Percentiles rank a stretch among this genome's conserved stretches.
Conservation (phyloP, 176 grass and related monocot genomes). For the Phoenix dactylifera region DNA sequence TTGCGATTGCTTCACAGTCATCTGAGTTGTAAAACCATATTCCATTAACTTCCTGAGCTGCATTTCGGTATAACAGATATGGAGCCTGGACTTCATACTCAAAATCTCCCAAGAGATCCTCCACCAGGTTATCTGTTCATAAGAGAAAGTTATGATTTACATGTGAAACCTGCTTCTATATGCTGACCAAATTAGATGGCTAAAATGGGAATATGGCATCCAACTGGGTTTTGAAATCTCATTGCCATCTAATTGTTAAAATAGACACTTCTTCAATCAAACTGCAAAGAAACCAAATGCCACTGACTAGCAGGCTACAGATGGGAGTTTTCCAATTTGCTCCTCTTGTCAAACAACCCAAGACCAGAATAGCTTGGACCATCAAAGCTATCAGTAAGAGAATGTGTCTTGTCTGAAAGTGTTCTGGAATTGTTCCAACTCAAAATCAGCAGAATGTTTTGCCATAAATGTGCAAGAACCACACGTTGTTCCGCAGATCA, state of each 20-base stretch:
- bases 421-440: no score
- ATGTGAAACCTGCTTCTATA: neutral
- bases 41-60: conserved; percentile 35
- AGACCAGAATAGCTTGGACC: no score
- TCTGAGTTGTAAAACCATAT: conserved; percentile 59
- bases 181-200: neutral
- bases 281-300: neutral
- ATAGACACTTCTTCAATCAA: neutral
- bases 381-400: no score
- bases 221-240: neutral
- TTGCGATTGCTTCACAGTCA: conserved; percentile 49
- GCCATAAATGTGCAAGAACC: no score
- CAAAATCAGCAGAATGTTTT: no score
- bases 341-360: no score
- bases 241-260: no score
- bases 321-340: no score
- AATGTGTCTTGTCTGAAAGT: no score
- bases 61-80: conserved; percentile 45
- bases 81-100: conserved; percentile 34
- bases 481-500: no score
- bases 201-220: neutral
- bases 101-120: conserved; percentile 45
- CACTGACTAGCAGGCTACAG: no score
- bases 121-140: conserved; percentile 48
- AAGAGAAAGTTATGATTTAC: conserved; percentile 3